Evolutionary conservation across 495 filamentous ascomycete species (phyloP).

Genomic region (Lentithecium fluviatile): DNA sequence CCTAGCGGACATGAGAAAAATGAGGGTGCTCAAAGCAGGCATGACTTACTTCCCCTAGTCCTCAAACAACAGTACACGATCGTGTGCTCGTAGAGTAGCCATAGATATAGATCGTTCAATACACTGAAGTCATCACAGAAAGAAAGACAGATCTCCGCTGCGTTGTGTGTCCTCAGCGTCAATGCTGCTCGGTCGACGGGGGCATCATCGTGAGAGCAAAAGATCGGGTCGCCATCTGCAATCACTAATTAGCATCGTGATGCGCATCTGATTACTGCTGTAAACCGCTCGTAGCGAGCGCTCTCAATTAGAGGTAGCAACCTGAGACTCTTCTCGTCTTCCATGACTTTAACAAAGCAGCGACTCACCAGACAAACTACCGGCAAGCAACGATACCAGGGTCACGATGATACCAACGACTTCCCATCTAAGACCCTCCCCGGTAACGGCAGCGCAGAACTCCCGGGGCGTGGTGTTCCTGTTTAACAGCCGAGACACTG

Average conservation of each 20-base stretch:
- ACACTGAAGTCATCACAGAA: constrained; percentile 41
- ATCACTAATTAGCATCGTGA: neutral
- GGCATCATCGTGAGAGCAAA: constrained; percentile 34
- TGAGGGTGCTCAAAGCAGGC: too few relatives aligned
- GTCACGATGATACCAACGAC: constrained; percentile 55
- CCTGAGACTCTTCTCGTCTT: neutral
- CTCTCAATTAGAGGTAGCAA: too few relatives aligned
- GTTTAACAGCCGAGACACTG: constrained; percentile 26
- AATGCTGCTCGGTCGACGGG: constrained; percentile 35
- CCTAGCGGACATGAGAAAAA: too few relatives aligned
- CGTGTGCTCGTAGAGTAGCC: constrained; percentile 41
- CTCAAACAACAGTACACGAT: constrained; percentile 22
- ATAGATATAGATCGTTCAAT: constrained; percentile 43
- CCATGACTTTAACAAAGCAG: neutral
- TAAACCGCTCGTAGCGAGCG: too few relatives aligned
- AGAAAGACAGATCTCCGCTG: constrained; percentile 36
- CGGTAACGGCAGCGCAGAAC: constrained; percentile 46
- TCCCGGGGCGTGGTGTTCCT: constrained; percentile 36
- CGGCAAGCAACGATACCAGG: constrained; percentile 48
- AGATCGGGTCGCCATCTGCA: constrained; percentile 42
- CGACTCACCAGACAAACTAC: constrained; percentile 40
- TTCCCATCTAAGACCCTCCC: constrained; percentile 59
- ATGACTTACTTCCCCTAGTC: constrained; percentile 19
- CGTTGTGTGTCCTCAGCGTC: constrained; percentile 35
- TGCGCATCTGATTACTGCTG: too few relatives aligned